Base-by-base conservation (phyloP, 495 filamentous ascomycete species). In the Hypoxylon perforatum region DNA sequence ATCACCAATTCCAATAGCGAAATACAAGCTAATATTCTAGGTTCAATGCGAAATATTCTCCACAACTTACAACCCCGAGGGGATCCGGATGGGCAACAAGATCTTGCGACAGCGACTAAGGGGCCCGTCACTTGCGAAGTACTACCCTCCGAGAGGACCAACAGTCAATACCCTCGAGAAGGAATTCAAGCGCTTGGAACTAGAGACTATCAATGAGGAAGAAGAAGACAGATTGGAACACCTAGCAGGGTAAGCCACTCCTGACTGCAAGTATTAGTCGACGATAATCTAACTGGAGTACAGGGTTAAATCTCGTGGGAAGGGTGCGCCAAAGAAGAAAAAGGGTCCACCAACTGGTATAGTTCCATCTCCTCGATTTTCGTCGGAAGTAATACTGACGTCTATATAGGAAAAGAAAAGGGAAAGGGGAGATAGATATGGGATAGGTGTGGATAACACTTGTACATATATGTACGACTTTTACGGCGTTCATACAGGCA, bases 311-410 rank as follows among this genome's bases (percentile, higher is more conserved):
- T 71, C 82, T 14, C 88, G 91, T 75, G 95, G 94, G 48, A 98
- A 98, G 79, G 91, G 91, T 12, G 84, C 91, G 25, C 93, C 94
- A 17, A 96, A 93, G 84, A 97, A 97, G 87, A 95, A 94, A 81
- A 86, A 82, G 75, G 87, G 81, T 22, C 82, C 84, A 55, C 81
- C 48, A 41, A 15, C 85, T 72, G 86, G 91, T 92, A 85, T 77
- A 80, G 75, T 41, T n/a, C 12, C 57, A 18, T 51, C 9, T n/a
- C 22, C 10, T 23, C 10, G 17, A n/a, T 57, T 28, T 12, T 8
- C 17, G 2, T 60, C 19, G 19, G 9, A 25, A 58, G 46, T 57
- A 4, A 53, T 42, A 33, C 63, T 73, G 57, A 77, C 67, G 2
- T 15, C 18, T 14, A 23, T 63, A 73, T 74, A 75, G 47, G 12